These are phyloP conservation scores for Eimeria acervulina DNA, from an alignment of 169 alveolate species.

Conservation along the genomic window DNA sequence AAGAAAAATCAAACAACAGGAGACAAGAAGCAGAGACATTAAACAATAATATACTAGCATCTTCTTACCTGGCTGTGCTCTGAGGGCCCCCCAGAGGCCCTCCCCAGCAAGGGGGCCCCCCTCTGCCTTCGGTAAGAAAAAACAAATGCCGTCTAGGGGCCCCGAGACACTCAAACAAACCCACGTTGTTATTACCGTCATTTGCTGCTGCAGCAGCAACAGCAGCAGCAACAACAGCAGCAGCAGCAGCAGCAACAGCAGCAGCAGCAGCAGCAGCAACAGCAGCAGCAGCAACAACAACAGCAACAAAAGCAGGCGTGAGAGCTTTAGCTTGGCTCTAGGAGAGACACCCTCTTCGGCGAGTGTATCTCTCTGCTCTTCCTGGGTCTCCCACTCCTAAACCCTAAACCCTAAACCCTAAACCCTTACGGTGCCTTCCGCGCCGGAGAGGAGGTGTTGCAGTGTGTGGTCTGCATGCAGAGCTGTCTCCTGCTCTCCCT, in stretches of 20 bases:
- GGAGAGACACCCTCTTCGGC: no score
- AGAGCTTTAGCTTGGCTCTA: no score
- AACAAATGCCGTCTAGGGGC: not conserved
- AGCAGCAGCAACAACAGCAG: constrained; percentile 18
- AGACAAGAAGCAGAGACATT: no score
- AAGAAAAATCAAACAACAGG: no score
- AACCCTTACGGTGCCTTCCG: no score
- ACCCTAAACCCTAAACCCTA: no score
- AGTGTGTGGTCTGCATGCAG: no score
- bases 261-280: not conserved
- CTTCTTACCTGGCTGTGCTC: not conserved
- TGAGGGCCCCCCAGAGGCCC: constrained; percentile 31
- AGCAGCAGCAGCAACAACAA: not conserved
- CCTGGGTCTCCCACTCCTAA: no score
- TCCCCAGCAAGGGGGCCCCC: not conserved
- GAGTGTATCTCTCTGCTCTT: no score
- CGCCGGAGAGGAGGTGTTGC: no score
- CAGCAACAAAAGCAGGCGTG: no score
- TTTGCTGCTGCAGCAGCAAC: not conserved
- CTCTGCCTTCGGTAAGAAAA: not conserved
- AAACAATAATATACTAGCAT: not conserved
- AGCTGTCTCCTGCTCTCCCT: no score
- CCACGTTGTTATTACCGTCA: not conserved
- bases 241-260: constrained; percentile 15
- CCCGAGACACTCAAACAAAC: not conserved